Conservation (phyloP, 768 basidiomycete species). For the Kwoniella sp. region DNA sequence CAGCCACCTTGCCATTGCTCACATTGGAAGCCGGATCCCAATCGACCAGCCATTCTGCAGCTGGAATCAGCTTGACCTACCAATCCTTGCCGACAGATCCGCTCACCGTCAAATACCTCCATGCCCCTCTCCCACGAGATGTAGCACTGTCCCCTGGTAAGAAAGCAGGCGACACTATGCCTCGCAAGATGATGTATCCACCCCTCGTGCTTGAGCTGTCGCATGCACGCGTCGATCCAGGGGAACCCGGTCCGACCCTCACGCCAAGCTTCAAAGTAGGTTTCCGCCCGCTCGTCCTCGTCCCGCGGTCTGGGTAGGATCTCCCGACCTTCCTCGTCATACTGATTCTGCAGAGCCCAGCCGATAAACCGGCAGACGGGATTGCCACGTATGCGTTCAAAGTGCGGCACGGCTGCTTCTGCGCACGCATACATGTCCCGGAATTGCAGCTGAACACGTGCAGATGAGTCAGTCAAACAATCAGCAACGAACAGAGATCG, state of each 20-base stretch:
- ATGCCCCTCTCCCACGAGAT: conserved; percentile 52
- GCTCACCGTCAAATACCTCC: conserved; percentile 52
- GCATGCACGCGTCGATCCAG: conserved; percentile 50
- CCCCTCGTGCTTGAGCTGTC: conserved; percentile 48
- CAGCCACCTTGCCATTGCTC: background rate
- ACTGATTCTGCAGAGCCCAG: conserved; percentile 50
- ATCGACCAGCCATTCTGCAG: conserved; percentile 48
- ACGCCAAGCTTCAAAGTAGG: conserved; percentile 43
- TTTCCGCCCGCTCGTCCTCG: conserved; percentile 37
- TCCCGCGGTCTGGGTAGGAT: conserved; percentile 43
- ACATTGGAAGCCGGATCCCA: conserved; percentile 51
- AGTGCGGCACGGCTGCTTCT: conserved; percentile 46
- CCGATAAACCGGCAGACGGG: conserved; percentile 46
- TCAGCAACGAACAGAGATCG: background rate
- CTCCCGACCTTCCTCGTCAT: conserved; percentile 42
- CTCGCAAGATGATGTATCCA: conserved; percentile 53
- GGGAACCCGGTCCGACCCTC: conserved; percentile 51
- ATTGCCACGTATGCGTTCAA: conserved; percentile 50
- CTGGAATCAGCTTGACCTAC: background rate
- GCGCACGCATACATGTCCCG: conserved; percentile 51
- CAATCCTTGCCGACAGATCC: background rate
- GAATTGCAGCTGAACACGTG: conserved; percentile 37
- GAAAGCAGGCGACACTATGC: conserved; percentile 51
- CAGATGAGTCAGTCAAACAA: background rate
- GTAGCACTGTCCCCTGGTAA: conserved; percentile 52